These are phyloP conservation scores for Arctium minus DNA, from an alignment of 129 eudicot genomes.

Conservation along the genomic window DNA sequence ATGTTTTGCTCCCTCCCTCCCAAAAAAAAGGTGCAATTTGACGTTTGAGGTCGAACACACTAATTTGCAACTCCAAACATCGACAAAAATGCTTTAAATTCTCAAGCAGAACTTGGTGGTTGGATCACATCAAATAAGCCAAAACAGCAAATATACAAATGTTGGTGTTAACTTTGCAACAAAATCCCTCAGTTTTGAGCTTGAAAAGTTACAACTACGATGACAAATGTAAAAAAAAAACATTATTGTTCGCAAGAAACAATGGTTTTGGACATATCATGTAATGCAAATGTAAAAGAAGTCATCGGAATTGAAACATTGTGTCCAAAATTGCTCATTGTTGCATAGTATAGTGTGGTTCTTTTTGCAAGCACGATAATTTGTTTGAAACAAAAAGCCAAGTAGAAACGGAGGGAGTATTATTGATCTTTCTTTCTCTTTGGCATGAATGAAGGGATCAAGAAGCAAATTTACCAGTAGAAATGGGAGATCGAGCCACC, in stretches of 20 bases:
- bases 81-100: neutral
- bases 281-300: neutral
- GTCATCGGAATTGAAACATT: neutral
- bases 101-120: neutral
- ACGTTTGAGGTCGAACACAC: neutral
- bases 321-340: neutral
- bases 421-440: neutral
- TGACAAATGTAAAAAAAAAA: neutral
- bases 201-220: neutral
- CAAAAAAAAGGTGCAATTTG: neutral
- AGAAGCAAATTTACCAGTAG: slow-evolving; percentile 49
- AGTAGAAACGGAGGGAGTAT: neutral
- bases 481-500: slow-evolving; percentile 98
- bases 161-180: neutral
- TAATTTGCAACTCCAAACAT: slow-evolving; percentile 1
- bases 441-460: neutral
- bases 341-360: neutral
- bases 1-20: neutral
- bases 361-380: neutral
- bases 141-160: neutral
- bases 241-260: neutral
- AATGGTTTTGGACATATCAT: neutral
- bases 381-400: slow-evolving; percentile 8
- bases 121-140: neutral
- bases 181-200: neutral